phyloP scores from a whole-genome alignment of 2,329 filamentous ascomycete genomes.

The Magnaporthales sp. region DNA sequence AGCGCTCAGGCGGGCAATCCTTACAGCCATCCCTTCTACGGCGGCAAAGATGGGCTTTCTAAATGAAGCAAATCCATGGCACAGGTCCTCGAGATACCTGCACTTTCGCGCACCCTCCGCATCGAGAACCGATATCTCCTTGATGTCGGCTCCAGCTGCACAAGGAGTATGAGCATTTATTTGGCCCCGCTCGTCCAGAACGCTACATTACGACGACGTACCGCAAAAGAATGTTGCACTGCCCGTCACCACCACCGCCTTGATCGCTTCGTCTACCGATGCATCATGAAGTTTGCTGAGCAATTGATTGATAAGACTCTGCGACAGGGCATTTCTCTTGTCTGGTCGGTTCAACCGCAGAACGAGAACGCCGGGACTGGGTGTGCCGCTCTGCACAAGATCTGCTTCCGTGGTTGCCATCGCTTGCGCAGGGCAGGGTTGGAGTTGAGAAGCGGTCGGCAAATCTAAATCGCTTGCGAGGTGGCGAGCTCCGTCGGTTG shows the following conservation, averaged over 20 bases:
- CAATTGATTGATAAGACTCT: slow-evolving; percentile 2
- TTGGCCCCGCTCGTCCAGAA: no score
- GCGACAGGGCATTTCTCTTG: slow-evolving; percentile 5
- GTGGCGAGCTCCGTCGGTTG: neutral
- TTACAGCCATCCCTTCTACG: slow-evolving; percentile 40
- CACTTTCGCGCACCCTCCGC: slow-evolving; percentile 17
- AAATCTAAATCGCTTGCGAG: neutral
- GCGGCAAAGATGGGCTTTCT: slow-evolving; percentile 39
- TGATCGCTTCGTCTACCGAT: neutral
- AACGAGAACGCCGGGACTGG: slow-evolving; percentile 2
- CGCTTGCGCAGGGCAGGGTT: neutral
- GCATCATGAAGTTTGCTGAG: neutral
- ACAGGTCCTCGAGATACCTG: slow-evolving; percentile 30
- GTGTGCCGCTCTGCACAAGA: slow-evolving; percentile 4
- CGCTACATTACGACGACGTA: neutral
- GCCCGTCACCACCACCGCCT: slow-evolving; percentile 3
- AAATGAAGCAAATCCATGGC: slow-evolving; percentile 23
- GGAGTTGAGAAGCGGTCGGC: neutral
- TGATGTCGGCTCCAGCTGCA: slow-evolving; percentile 25
- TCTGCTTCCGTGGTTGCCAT: slow-evolving; percentile 1
- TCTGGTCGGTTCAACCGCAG: slow-evolving; percentile 4
- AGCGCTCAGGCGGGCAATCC: slow-evolving; percentile 13
- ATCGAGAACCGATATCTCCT: slow-evolving; percentile 21
- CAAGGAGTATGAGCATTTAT: neutral
- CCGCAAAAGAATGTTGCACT: slow-evolving; percentile 4